Evolutionary conservation across 371 early-diverging fungal genomes (phyloP).

Genomic region (Mycotypha africana): DNA sequence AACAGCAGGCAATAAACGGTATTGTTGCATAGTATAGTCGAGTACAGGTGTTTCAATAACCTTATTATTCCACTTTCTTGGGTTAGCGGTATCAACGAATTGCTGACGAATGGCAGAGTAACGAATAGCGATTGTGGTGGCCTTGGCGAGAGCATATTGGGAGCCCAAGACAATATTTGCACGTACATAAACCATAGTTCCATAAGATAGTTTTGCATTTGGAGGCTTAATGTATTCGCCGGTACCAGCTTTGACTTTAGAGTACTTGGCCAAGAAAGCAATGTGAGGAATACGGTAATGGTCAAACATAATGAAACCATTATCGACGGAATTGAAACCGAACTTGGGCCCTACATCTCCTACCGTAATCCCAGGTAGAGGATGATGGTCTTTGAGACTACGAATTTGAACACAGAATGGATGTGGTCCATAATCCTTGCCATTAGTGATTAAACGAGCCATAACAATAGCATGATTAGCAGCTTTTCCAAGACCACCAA

Average conservation of each 20-base stretch:
- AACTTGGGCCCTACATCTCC: slow-evolving; percentile 91
- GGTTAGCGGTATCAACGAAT: slow-evolving; percentile 42
- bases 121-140: slow-evolving; percentile 41
- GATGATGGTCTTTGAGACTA: slow-evolving; percentile 64
- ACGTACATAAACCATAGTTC: slow-evolving; percentile 72
- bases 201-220: slow-evolving; percentile 70
- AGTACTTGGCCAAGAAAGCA: slow-evolving; percentile 75
- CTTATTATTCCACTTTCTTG: slow-evolving; percentile 25
- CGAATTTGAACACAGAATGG: slow-evolving; percentile 87
- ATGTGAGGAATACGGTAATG: slow-evolving; percentile 74
- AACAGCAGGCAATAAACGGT: slow-evolving; percentile 67
- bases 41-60: slow-evolving; percentile 63
- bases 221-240: slow-evolving; percentile 67
- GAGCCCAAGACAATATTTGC: slow-evolving; percentile 57
- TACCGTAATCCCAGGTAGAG: slow-evolving; percentile 76
- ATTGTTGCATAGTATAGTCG: slow-evolving; percentile 73
- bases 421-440: slow-evolving; percentile 78
- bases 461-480: slow-evolving; percentile 84
- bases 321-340: slow-evolving; percentile 78
- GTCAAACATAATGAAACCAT: slow-evolving; percentile 78
- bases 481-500: slow-evolving; percentile 67
- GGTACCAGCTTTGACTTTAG: slow-evolving; percentile 58
- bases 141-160: slow-evolving; percentile 50
- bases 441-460: slow-evolving; percentile 78
- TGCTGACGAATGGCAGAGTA: slow-evolving; percentile 47